A percentile compares a stretch with the other conserved stretches of the same genome.
These are phyloP conservation scores for Scopulariopsis brevicaulis DNA, from an alignment of 2,329 filamentous ascomycete genomes.

Conservation along the genomic window DNA sequence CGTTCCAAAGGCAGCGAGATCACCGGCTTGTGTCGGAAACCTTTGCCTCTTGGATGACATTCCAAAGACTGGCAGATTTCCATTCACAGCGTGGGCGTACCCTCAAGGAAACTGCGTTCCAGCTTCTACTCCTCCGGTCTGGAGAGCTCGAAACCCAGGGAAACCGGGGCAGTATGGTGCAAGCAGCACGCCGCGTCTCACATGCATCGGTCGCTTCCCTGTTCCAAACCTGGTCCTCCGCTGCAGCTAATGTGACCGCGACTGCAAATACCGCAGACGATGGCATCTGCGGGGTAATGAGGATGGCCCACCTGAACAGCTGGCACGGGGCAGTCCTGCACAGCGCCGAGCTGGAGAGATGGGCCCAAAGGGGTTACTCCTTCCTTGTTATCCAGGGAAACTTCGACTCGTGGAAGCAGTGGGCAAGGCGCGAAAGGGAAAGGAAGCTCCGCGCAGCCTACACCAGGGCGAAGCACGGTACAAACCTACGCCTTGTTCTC, in stretches of 20 bases:
- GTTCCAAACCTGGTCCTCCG: not conserved
- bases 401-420: slow-evolving; percentile 18
- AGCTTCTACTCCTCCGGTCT: not conserved
- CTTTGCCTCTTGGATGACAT: not conserved
- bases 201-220: not conserved
- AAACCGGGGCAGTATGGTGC: not conserved
- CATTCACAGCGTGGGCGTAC: not conserved
- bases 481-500: slow-evolving; percentile 7
- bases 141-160: not conserved
- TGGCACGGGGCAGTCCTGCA: slow-evolving; percentile 4
- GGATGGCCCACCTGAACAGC: not conserved
- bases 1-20: slow-evolving; percentile 10
- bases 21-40: not conserved
- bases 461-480: slow-evolving; percentile 5
- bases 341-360: slow-evolving; percentile 7
- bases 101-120: not conserved
- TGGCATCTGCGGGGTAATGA: not conserved
- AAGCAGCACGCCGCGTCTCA: not conserved
- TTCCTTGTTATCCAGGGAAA: slow-evolving; percentile 15
- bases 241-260: not conserved
- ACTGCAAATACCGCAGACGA: not conserved
- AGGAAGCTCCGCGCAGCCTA: slow-evolving; percentile 8
- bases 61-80: not conserved
- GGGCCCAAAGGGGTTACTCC: slow-evolving; percentile 8
- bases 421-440: slow-evolving; percentile 10